Conservation (phyloP, 495 filamentous ascomycete species). For the Daldinia grandis region DNA sequence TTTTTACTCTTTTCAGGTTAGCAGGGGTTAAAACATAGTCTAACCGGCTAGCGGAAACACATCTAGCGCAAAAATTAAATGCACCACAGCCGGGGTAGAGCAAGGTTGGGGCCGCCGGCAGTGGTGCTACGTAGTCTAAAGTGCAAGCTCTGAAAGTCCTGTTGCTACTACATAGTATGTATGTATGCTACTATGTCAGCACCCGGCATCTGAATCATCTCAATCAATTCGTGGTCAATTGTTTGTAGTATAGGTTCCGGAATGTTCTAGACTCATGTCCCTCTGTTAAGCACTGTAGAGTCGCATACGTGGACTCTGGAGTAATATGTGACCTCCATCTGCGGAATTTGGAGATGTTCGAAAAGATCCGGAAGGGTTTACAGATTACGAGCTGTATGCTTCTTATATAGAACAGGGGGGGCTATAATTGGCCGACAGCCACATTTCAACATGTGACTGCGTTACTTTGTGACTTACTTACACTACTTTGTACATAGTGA, state of each 20-base stretch:
- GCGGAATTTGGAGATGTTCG: conserved; percentile 40
- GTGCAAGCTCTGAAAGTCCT: conserved; percentile 12
- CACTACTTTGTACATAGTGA: neutral
- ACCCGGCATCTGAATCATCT: conserved; percentile 36
- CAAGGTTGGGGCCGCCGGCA: conserved; percentile 27
- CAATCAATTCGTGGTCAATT: conserved; percentile 17
- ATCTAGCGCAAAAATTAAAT: conserved; percentile 1
- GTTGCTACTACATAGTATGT: conserved; percentile 5
- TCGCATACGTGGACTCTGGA: conserved; percentile 4
- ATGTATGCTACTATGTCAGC: conserved; percentile 26
- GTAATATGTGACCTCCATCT: conserved; percentile 26
- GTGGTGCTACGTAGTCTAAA: conserved; percentile 15
- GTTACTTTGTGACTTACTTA: neutral
- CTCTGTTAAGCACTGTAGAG: conserved; percentile 16
- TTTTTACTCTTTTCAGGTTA: conserved; percentile 7
- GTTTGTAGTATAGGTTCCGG: conserved; percentile 4
- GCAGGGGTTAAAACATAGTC: conserved; percentile 23
- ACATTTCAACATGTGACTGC: conserved; percentile 27
- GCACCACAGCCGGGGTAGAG: conserved; percentile 30
- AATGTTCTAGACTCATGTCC: conserved; percentile 33
- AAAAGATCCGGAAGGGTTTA: conserved; percentile 26
- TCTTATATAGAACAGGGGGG: neutral
- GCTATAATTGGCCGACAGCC: conserved; percentile 10
- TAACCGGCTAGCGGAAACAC: conserved; percentile 23
- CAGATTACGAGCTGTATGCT: neutral